These are phyloP conservation scores for Colletotrichum lupini DNA, from an alignment of 2,329 filamentous ascomycete genomes.

Conservation along the genomic window DNA sequence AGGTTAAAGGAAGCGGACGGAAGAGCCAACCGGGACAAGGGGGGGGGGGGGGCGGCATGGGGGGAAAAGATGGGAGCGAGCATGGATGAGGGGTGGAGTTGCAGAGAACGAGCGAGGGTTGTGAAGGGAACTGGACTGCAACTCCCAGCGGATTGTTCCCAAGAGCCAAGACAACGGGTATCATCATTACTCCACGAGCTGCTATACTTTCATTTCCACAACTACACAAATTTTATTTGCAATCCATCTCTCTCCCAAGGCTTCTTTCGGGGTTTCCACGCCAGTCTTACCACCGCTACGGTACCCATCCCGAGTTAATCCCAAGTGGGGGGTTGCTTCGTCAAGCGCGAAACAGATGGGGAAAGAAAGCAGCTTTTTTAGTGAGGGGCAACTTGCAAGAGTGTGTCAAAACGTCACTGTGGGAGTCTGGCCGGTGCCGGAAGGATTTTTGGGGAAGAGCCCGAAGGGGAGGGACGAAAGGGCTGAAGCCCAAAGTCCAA, in stretches of 20 bases:
- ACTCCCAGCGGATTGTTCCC: neutral
- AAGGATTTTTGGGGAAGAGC: constrained; percentile 2
- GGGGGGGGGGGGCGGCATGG: constrained; percentile 12
- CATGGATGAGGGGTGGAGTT: constrained; percentile 11
- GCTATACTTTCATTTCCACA: constrained; percentile 13
- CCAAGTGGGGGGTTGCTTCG: constrained; percentile 18
- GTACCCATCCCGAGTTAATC: constrained; percentile 4
- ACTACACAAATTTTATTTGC: neutral
- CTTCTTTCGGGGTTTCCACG: neutral
- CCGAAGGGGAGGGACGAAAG: neutral
- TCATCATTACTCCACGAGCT: neutral
- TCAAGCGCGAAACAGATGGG: constrained; percentile 22
- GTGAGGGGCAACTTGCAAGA: constrained; percentile 12
- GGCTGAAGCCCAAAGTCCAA: neutral
- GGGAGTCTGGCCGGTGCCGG: neutral
- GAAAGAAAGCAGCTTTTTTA: neutral
- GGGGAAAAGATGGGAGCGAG: constrained; percentile 1
- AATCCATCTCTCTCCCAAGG: neutral
- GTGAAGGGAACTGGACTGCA: neutral
- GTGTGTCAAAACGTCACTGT: constrained; percentile 7
- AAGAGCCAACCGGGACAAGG: constrained; percentile 22
- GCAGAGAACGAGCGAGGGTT: neutral
- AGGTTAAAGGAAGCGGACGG: constrained; percentile 23
- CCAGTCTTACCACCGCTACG: neutral
- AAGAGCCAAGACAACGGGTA: constrained; percentile 3